Conservation (phyloP, 306 rosid species). For the Begonia masoniana region DNA sequence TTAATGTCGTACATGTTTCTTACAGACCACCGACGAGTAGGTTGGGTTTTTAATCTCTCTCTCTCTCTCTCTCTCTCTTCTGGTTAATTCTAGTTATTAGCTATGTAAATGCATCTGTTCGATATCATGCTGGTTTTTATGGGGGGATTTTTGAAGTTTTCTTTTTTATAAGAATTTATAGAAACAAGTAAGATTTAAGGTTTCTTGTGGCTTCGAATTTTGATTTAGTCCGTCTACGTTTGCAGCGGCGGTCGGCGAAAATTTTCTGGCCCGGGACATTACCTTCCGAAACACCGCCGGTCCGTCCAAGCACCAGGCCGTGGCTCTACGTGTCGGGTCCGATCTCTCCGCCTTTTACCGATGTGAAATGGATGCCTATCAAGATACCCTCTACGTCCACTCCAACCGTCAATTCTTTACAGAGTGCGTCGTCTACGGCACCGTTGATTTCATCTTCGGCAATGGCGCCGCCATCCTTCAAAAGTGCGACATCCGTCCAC, state of each 20-base stretch:
- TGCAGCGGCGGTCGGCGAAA: slow-evolving; percentile 61
- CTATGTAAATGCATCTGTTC: too few relatives aligned
- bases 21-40: too few relatives aligned
- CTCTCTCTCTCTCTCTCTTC: too few relatives aligned
- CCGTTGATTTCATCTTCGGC: slow-evolving; percentile 88
- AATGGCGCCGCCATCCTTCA: slow-evolving; percentile 64
- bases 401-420: slow-evolving; percentile 70
- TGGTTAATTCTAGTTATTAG: too few relatives aligned
- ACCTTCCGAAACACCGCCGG: slow-evolving; percentile 91
- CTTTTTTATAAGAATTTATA: too few relatives aligned
- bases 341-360: slow-evolving; percentile 81
- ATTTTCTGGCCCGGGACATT: slow-evolving; percentile 57
- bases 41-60: too few relatives aligned
- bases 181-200: too few relatives aligned
- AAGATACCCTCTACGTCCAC: slow-evolving; percentile 90
- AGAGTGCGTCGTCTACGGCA: slow-evolving; percentile 42
- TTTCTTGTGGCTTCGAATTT: not conserved
- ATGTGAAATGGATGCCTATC: slow-evolving; percentile 62
- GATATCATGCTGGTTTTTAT: too few relatives aligned
- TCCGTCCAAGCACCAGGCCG: slow-evolving; percentile 86
- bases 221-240: not conserved
- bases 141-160: too few relatives aligned
- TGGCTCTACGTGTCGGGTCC: slow-evolving; percentile 74
- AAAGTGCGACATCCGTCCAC: slow-evolving; percentile 65
- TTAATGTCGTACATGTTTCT: too few relatives aligned